Evolutionary conservation across 169 alveolate species (phyloP).

Genomic region (Perkinsus olseni): DNA sequence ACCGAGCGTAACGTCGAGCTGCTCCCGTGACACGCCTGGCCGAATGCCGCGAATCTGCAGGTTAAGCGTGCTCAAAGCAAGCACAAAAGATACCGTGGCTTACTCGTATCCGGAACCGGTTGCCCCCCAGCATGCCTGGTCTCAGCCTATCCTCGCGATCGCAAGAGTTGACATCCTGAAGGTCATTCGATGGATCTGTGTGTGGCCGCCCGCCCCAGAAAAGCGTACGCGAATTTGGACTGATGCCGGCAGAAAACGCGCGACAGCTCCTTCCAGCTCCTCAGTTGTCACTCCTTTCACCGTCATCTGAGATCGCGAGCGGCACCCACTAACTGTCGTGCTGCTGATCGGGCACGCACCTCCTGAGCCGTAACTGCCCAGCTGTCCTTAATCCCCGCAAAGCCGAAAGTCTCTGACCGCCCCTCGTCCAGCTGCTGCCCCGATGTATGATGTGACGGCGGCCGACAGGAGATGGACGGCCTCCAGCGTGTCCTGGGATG

Average conservation of each 20-base stretch:
- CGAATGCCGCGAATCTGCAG: background rate
- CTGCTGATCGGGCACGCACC: background rate
- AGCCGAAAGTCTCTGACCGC: background rate
- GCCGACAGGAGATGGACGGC: background rate
- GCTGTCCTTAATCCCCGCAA: background rate
- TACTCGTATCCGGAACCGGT: background rate
- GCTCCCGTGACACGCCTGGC: background rate
- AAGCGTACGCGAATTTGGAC: background rate
- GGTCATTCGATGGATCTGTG: no score
- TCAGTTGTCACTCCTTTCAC: background rate
- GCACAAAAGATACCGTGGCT: background rate
- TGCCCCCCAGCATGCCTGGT: background rate
- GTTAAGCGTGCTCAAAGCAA: background rate
- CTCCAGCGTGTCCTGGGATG: background rate
- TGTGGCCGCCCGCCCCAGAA: background rate
- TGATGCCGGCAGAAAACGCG: background rate
- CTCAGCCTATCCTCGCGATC: background rate
- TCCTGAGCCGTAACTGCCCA: background rate
- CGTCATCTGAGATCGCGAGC: background rate
- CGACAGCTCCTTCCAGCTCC: background rate
- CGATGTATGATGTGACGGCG: background rate
- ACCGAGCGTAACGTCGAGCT: background rate
- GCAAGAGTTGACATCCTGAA: background rate
- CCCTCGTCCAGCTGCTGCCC: background rate
- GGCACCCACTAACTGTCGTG: background rate